Base-by-base conservation (phyloP, 108 stramenopile species). In the Nannochloropsis salina region DNA sequence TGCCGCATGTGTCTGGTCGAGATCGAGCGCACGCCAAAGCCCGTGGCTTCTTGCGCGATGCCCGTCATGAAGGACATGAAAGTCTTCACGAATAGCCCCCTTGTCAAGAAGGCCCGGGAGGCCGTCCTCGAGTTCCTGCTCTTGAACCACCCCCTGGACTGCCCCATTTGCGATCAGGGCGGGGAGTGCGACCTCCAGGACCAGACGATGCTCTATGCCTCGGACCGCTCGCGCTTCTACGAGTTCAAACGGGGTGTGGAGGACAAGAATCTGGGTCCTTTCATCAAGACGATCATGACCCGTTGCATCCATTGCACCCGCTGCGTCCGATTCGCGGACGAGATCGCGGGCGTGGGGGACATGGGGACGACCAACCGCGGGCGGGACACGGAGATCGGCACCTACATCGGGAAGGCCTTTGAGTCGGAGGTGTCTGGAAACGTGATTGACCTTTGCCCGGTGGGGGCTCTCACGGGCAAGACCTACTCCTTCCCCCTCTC, bases 141-240 rank as follows among this genome's bases (percentile, higher is more conserved):
- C 21, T 20, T 88, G 82, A 90, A 90, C 86, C 90, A 90, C 45
- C 90, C 90, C 74, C 74, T 90, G 61, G 90, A 90, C 86, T 90
- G 90, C 82, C 88, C 88, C 31, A 90, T 90, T 82, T 90, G 90
- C 86, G 90, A 90, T 85, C 90, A 90, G 87, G 90, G 87, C 12
- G 90, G 90, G 42, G 90, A 90, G 42, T 90, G 90, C 82, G 90
- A 90, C 85, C 86, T 90, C 40, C 90, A 90, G 85, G 87, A 90
- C 88, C 90, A 90, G 83, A 45, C 85, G 20, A 44, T 86, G 11
- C 82, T 83, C n/a, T 90, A 86, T 88, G 88, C 85, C 43, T 82
- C 85, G 41, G 85, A 43, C 41, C 15, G 42, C 11, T 80, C 83
- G 18, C 11, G 88, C 3, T 88, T 88, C 44, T 88, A 44, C 44